phyloP scores from a whole-genome alignment of 2,329 filamentous ascomycete genomes.

The Penicillium corylophilum region DNA sequence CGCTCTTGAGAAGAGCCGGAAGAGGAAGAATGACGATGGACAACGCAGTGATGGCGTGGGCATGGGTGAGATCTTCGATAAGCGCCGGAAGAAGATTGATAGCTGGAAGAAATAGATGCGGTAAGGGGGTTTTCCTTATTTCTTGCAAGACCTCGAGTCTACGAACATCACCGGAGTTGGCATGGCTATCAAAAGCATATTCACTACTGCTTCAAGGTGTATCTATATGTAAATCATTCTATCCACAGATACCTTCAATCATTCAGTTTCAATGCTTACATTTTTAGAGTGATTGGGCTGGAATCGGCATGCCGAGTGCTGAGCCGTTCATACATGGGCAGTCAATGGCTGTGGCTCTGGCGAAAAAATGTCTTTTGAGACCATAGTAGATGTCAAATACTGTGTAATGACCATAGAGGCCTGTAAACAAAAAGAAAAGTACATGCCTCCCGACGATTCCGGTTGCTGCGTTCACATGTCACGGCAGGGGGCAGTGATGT shows the following conservation, averaged over 20 bases:
- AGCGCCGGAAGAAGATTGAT: constrained; percentile 46
- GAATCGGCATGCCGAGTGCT: not conserved
- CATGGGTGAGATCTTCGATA: constrained; percentile 63
- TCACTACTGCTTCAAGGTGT: not conserved
- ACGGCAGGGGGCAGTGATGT: constrained; percentile 13
- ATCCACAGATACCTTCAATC: not conserved
- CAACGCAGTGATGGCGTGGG: constrained; percentile 62
- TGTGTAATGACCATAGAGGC: too few species aligned
- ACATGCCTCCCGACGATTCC: too few species aligned
- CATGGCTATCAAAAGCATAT: not conserved
- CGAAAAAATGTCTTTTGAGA: too few species aligned
- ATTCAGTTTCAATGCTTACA: not conserved
- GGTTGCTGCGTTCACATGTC: constrained; percentile 19
- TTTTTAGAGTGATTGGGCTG: not conserved
- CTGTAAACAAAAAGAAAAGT: too few species aligned
- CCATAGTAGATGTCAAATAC: too few species aligned
- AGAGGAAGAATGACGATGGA: constrained; percentile 73
- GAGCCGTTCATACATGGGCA: too few species aligned
- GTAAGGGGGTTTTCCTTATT: not conserved
- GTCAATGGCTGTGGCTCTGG: too few species aligned
- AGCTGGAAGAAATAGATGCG: constrained; percentile 39
- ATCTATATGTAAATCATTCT: not conserved
- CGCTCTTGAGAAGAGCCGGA: constrained; percentile 78
- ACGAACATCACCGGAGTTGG: constrained; percentile 8
- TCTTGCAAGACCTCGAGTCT: not conserved